These are phyloP conservation scores for Volvariella surrecta DNA, from an alignment of 1,284 basidiomycete genomes.

Conservation along the genomic window DNA sequence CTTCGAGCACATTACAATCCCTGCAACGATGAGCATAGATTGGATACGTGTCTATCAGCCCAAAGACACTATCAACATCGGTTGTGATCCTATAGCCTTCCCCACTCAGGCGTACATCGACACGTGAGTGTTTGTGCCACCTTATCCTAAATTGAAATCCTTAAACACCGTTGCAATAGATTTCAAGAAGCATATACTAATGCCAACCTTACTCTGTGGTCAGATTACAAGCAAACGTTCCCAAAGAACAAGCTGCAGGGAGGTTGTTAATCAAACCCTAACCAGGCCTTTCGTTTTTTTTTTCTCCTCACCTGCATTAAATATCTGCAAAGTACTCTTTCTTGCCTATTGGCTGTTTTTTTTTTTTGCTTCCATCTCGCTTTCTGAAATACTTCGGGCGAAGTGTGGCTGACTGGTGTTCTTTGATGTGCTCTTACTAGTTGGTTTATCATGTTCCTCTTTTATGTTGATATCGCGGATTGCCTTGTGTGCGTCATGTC, in stretches of 20 bases:
- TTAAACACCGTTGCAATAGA: constrained; percentile 16
- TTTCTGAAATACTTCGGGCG: too few relatives aligned
- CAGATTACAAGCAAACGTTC: constrained; percentile 24
- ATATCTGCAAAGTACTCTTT: too few relatives aligned
- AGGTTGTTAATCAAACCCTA: too few relatives aligned
- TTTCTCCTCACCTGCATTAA: too few relatives aligned
- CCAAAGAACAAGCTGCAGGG: constrained; percentile 25
- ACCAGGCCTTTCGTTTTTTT: too few relatives aligned
- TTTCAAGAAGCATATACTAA: constrained; percentile 42
- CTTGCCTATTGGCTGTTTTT: too few relatives aligned
- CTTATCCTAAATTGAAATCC: constrained; percentile 2
- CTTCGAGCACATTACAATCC: constrained; percentile 49
- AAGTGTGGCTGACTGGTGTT: too few relatives aligned
- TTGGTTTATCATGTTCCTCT: too few relatives aligned
- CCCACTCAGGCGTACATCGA: constrained; percentile 44
- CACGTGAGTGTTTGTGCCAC: constrained; percentile 14
- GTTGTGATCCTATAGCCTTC: constrained; percentile 67
- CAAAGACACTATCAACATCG: constrained; percentile 50
- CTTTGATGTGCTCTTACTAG: too few relatives aligned
- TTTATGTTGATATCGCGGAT: too few relatives aligned
- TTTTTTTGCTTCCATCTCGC: too few relatives aligned
- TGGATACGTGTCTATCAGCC: constrained; percentile 75
- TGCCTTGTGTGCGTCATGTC: too few relatives aligned
- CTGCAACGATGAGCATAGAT: constrained; percentile 59
- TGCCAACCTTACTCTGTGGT: constrained; percentile 47